Evolutionary conservation across 805 yeast genomes (phyloP).

Genomic region (Pichia heedii): DNA sequence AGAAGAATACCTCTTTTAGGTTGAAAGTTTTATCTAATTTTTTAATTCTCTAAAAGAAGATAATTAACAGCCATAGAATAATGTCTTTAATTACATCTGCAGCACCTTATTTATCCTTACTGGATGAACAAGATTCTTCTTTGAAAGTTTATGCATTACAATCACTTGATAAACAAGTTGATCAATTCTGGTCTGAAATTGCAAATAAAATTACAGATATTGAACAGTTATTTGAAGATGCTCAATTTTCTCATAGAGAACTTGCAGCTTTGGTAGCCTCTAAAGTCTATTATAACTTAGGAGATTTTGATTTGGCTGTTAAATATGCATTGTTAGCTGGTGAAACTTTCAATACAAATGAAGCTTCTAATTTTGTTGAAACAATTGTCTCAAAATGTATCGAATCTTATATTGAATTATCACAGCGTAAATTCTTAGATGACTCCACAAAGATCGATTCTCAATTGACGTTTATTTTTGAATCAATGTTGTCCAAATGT

Average conservation of each 20-base stretch:
- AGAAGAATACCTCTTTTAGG: too few relatives aligned
- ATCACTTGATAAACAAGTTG: constrained; percentile 73
- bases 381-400: constrained; percentile 92
- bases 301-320: constrained; percentile 88
- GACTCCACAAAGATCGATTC: constrained; percentile 38
- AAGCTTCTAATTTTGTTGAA: constrained; percentile 78
- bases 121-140: constrained; percentile 69
- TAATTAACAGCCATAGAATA: too few relatives aligned
- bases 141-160: constrained; percentile 79
- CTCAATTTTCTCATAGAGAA: constrained; percentile 53
- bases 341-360: constrained; percentile 63
- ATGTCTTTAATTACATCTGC: constrained; percentile 54
- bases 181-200: constrained; percentile 94
- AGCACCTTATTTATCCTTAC: constrained; percentile 82
- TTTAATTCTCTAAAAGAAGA: too few relatives aligned
- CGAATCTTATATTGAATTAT: constrained; percentile 62
- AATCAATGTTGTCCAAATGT: constrained; percentile 79
- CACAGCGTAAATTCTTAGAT: constrained; percentile 40
- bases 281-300: constrained; percentile 82
- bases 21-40: too few relatives aligned
- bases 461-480: constrained; percentile 63
- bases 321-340: constrained; percentile 84
- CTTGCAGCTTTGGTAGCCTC: constrained; percentile 91
- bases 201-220: constrained; percentile 83
- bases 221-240: constrained; percentile 87